Evolutionary conservation across 1,139 yeast species (phyloP), one percentile per base, ranked within the genome.

Genomic region (Scheffersomyces segobiensis): DNA sequence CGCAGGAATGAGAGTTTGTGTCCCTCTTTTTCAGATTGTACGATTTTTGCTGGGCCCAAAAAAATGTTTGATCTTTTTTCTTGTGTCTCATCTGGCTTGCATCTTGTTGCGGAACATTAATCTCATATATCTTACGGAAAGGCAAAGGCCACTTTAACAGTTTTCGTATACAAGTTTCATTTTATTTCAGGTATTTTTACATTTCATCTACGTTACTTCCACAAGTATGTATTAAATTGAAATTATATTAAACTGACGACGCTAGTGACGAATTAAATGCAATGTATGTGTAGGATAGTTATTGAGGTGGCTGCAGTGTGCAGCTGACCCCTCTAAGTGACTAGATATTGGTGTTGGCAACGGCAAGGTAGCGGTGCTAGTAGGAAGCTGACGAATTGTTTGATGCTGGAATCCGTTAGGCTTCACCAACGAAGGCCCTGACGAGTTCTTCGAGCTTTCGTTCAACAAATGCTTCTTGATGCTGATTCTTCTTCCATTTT

Each of bases 401-500:
- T 52, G 57, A 32, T 32, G 42, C 42, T 32, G 42, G 42, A 32
- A 32, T 32, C 42, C 42, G 42, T 32, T 17, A 17, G 42, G 17
- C 42, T 32, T 32, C 17, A 17, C 12, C 42, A 32, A 32, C 42
- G 42, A 32, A 4, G 42, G 42, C 42, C 42, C 42, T 5, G 42
- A 4, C 17, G 49, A 53, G 49, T 53, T 56, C 54, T 64, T 64
- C 55, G 62, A 59, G 50, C 65, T 62, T 55, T 64, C 66, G 55
- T 62, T 63, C 47, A 65, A 58, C 53, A 63, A 58, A 55, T 68
- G 73, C 62, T 76, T 76, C 63, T 77, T 78, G 53, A 78, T 70
- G 52, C 77, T 71, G 32, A 80, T 75, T 61, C 84, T 70, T 57
- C 84, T 66, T 8, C 84, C 84, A 61, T 80, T 80, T 65, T 79